phyloP scores from a whole-genome alignment of 139 green algal species.

The Chlorella sp. region DNA sequence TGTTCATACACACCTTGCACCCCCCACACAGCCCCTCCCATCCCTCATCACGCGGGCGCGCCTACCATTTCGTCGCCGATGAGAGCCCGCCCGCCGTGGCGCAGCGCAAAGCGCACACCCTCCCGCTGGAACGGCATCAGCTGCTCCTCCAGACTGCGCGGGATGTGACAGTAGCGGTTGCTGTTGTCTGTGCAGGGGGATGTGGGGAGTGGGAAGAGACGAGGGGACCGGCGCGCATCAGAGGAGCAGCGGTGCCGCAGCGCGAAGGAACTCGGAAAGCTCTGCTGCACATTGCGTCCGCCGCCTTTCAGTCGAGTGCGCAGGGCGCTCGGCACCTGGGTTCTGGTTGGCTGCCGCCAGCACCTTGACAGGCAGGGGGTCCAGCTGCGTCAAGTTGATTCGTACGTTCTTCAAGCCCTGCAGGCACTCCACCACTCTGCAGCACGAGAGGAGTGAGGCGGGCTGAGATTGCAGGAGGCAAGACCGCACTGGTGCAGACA shows the following conservation, averaged over 20 bases:
- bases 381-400: not conserved
- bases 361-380: not conserved
- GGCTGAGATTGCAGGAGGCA: not conserved
- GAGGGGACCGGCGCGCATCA: not conserved
- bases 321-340: not conserved
- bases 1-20: not conserved
- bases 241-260: not conserved
- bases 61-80: constrained; percentile 63
- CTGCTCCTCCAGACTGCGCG: constrained; percentile 36
- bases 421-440: too few relatives aligned
- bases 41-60: not conserved
- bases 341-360: not conserved
- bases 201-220: not conserved
- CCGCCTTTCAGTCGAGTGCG: not conserved
- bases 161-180: constrained; percentile 44
- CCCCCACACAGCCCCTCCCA: not conserved
- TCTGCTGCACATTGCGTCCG: not conserved
- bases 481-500: not conserved
- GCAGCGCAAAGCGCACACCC: constrained; percentile 77
- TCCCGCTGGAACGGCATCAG: constrained; percentile 70
- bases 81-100: constrained; percentile 68
- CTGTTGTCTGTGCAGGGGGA: constrained; percentile 40
- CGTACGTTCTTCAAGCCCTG: not conserved
- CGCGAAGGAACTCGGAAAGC: not conserved
- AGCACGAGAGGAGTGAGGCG: too few relatives aligned